Percentiles rank a stretch among this genome's conserved stretches.
phyloP scores from a whole-genome alignment of 331 rosid species.

The Spiraea crenata region DNA sequence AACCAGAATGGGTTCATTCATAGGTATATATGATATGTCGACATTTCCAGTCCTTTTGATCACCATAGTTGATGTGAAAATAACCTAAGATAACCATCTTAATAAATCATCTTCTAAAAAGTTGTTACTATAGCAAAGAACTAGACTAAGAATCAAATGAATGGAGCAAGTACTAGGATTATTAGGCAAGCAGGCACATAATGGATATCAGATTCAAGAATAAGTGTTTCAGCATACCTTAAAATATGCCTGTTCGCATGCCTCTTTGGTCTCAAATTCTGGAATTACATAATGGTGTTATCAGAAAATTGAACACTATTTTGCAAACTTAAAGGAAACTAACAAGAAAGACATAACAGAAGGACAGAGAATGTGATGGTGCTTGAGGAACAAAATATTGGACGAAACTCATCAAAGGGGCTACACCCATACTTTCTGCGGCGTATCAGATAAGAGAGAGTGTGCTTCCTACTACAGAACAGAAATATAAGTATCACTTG shows the following conservation, averaged over 20 bases:
- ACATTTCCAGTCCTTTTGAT: too few species aligned
- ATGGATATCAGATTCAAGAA: slow-evolving; percentile 4
- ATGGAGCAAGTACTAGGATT: neutral
- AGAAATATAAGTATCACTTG: slow-evolving; percentile 1
- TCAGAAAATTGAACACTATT: slow-evolving; percentile 14
- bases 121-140: neutral
- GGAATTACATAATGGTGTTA: slow-evolving; percentile 28
- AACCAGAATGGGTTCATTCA: neutral
- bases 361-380: neutral
- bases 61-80: too few species aligned
- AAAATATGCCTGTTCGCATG: slow-evolving; percentile 92
- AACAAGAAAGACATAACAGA: neutral
- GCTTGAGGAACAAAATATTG: neutral
- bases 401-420: neutral
- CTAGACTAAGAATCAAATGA: neutral
- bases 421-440: neutral
- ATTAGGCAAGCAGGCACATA: neutral
- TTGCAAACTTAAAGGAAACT: neutral
- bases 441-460: neutral
- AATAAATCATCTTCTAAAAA: neutral
- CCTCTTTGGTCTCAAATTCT: slow-evolving; percentile 71
- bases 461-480: neutral
- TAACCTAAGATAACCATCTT: neutral
- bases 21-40: too few species aligned
- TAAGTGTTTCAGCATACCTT: slow-evolving; percentile 58